A percentile compares a stretch with the other conserved stretches of the same genome.
Evolutionary conservation across 2,329 filamentous ascomycete genomes (phyloP).

Genomic region (Diatrype stigma): DNA sequence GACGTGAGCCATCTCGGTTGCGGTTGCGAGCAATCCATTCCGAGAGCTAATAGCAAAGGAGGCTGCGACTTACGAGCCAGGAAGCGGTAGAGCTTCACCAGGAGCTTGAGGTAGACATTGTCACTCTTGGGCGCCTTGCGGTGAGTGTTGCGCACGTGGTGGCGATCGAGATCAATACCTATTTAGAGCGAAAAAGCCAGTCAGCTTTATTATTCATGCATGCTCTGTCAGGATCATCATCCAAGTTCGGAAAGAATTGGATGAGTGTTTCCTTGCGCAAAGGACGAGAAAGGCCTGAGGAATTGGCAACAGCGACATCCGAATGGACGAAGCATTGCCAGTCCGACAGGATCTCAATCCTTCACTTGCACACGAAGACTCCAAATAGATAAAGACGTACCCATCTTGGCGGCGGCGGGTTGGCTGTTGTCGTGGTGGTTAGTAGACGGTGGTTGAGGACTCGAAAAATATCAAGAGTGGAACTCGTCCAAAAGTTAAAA

Average conservation of each 20-base stretch:
- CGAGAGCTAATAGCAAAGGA: neutral
- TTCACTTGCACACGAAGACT: conserved; percentile 36
- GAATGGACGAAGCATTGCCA: conserved; percentile 9
- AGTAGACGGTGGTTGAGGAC: conserved; percentile 17
- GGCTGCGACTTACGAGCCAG: conserved; percentile 69
- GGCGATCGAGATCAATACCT: conserved; percentile 70
- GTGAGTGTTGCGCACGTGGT: conserved; percentile 70
- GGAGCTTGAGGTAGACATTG: conserved; percentile 94
- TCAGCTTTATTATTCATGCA: conserved; percentile 62
- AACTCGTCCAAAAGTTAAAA: neutral
- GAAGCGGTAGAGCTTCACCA: conserved; percentile 99
- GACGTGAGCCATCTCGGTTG: neutral
- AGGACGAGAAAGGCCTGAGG: neutral
- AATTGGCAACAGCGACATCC: conserved; percentile 4
- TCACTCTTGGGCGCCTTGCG: conserved; percentile 96
- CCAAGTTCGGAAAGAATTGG: conserved; percentile 14
- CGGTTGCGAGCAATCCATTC: neutral
- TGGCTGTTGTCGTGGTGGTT: conserved; percentile 34
- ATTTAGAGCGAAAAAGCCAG: conserved; percentile 38
- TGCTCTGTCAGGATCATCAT: conserved; percentile 46
- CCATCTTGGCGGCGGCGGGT: conserved; percentile 52
- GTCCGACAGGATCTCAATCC: conserved; percentile 12
- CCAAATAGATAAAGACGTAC: conserved; percentile 48
- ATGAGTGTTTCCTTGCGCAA: conserved; percentile 4
- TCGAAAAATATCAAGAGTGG: conserved; percentile 8